A percentile compares a stretch with the other conserved stretches of the same genome.
phyloP scores from a whole-genome alignment of 805 yeast species.

The Starmerella apis region DNA sequence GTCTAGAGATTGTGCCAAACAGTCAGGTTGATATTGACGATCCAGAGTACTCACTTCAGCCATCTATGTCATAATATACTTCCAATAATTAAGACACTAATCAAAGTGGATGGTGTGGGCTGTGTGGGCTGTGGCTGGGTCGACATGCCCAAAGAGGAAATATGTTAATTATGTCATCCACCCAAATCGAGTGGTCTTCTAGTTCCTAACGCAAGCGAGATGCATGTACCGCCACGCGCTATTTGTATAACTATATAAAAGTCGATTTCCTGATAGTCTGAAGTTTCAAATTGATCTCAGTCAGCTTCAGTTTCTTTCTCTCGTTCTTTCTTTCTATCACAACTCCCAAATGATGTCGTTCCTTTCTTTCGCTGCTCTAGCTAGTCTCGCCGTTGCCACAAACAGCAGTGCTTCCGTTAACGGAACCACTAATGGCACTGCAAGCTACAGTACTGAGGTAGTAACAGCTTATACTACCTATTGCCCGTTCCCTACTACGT shows the following conservation, averaged over 20 bases:
- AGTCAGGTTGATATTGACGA: constrained; percentile 16
- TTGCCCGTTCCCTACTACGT: constrained; percentile 63
- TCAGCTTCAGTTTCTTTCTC: not conserved
- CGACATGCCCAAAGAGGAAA: not conserved
- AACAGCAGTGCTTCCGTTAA: constrained; percentile 2
- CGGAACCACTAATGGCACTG: constrained; percentile 36
- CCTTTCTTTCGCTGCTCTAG: constrained; percentile 15
- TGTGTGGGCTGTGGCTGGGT: not conserved
- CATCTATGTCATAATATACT: not conserved
- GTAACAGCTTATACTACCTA: constrained; percentile 26
- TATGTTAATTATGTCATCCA: not conserved
- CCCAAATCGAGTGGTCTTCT: not conserved
- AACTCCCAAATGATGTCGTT: constrained; percentile 20
- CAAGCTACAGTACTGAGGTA: constrained; percentile 20
- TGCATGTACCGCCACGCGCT: constrained; percentile 1
- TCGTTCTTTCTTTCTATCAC: not conserved
- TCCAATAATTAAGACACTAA: too few species aligned
- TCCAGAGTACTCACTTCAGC: not conserved
- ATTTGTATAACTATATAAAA: not conserved
- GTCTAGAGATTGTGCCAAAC: constrained; percentile 9
- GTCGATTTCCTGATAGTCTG: not conserved
- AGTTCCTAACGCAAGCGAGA: not conserved
- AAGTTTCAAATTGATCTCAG: not conserved
- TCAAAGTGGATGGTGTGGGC: not conserved
- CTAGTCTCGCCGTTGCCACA: constrained; percentile 19